phyloP scores from a whole-genome alignment of 2,329 filamentous ascomycete genomes.

The Ophiostoma fasciatum region DNA sequence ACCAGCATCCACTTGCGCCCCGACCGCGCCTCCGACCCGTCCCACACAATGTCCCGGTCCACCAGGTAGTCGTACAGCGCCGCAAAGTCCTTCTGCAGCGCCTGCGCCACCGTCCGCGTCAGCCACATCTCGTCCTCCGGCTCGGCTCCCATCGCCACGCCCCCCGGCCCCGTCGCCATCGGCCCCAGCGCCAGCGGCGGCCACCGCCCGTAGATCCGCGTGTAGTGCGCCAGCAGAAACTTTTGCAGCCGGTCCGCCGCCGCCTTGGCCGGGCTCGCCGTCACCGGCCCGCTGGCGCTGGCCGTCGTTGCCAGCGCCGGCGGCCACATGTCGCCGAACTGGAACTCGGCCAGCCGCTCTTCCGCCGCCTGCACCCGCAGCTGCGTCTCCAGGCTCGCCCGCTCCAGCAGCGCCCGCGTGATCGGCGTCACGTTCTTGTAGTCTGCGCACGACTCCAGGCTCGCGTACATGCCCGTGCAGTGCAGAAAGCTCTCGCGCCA shows the following conservation, averaged over 20 bases:
- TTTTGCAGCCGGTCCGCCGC: conserved; percentile 44
- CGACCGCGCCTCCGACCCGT: conserved; percentile 43
- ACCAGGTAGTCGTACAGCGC: conserved; percentile 58
- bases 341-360: conserved; percentile 42
- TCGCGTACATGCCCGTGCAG: conserved; percentile 46
- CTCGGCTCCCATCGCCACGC: too few relatives aligned
- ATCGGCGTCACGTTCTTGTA: conserved; percentile 45
- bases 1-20: conserved; percentile 52
- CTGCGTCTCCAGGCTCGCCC: conserved; percentile 45
- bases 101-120: conserved; percentile 38
- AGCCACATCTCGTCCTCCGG: conserved; percentile 40
- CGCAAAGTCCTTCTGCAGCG: conserved; percentile 51
- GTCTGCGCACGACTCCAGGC: conserved; percentile 37
- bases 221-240: conserved; percentile 46
- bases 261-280: conserved; percentile 27
- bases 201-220: conserved; percentile 43
- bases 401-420: conserved; percentile 47
- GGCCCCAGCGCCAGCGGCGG: conserved; percentile 23
- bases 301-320: conserved; percentile 17
- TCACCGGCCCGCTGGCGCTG: conserved; percentile 16
- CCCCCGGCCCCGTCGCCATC: conserved; percentile 7
- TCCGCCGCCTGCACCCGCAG: conserved; percentile 48
- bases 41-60: conserved; percentile 51
- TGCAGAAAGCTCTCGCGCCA: conserved; percentile 56
- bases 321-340: conserved; percentile 48